A percentile compares a stretch with the other conserved stretches of the same genome.
Evolutionary conservation across 495 filamentous ascomycete species (phyloP).

Genomic region (Aspergillus diversus): DNA sequence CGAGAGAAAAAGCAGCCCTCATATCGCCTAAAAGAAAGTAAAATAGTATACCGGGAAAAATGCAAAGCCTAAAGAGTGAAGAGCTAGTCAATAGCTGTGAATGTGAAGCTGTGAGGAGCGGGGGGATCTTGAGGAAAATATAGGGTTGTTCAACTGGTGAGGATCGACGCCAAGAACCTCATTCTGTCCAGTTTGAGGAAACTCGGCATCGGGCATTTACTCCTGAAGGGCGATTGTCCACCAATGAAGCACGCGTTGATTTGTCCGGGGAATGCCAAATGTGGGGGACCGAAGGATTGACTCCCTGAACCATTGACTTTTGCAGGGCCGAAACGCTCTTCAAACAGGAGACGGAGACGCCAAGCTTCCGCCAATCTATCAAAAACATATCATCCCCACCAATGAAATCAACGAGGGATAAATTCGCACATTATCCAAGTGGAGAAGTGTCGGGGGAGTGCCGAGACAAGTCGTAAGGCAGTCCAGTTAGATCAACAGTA

Average conservation of each 20-base stretch:
- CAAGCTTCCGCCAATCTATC: not conserved
- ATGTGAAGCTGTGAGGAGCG: not conserved
- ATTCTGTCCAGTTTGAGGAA: not conserved
- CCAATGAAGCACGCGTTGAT: not conserved
- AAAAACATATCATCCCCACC: not conserved
- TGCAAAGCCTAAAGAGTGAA: constrained; percentile 3
- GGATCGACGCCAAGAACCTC: not conserved
- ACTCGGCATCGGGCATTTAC: not conserved
- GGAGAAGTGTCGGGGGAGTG: too few relatives aligned
- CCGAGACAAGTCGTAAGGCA: too few relatives aligned
- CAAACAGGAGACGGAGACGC: not conserved
- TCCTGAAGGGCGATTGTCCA: not conserved
- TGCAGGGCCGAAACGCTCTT: not conserved
- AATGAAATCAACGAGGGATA: not conserved
- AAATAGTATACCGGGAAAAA: not conserved
- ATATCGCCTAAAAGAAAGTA: constrained; percentile 12
- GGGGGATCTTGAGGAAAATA: not conserved
- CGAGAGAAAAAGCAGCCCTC: constrained; percentile 22
- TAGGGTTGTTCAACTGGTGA: not conserved
- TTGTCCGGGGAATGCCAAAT: not conserved
- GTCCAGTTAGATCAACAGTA: too few relatives aligned
- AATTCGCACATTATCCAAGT: too few relatives aligned
- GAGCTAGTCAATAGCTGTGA: constrained; percentile 18
- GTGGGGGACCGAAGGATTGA: not conserved
- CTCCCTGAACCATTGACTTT: too few relatives aligned